Percentiles rank a stretch among this genome's conserved stretches.
Evolutionary conservation across 2,329 filamentous ascomycete genomes (phyloP).

Genomic region (Fusarium staphyleae): DNA sequence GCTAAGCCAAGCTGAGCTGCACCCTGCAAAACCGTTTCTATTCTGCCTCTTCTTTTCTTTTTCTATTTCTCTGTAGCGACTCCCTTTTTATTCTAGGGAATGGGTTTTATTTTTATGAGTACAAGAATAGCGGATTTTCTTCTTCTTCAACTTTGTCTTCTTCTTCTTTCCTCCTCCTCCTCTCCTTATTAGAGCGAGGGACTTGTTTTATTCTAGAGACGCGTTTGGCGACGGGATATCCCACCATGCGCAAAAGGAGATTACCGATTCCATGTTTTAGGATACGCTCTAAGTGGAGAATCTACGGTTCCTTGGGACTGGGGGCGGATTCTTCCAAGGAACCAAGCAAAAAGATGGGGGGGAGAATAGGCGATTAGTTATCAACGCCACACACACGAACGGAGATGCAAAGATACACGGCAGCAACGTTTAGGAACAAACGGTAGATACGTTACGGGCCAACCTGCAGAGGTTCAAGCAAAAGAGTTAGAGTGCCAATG

Average conservation of each 20-base stretch:
- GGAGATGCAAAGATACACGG: constrained; percentile 26
- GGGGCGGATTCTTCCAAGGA: constrained; percentile 1
- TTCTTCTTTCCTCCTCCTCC: constrained; percentile 4
- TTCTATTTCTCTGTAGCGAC: constrained; percentile 7
- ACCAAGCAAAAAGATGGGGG: neutral
- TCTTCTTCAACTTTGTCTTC: constrained; percentile 8
- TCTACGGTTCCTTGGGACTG: neutral
- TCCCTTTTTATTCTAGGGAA: neutral
- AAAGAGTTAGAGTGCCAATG: constrained; percentile 6
- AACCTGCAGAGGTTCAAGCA: constrained; percentile 17
- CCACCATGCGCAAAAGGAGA: constrained; percentile 16
- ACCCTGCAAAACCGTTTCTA: neutral
- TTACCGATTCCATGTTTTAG: constrained; percentile 8
- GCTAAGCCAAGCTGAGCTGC: constrained; percentile 1
- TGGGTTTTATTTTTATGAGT: constrained; percentile 1
- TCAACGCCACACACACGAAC: constrained; percentile 11
- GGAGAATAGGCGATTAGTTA: constrained; percentile 4
- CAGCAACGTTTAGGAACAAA: constrained; percentile 29
- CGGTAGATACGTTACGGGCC: constrained; percentile 20
- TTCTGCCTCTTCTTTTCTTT: neutral
- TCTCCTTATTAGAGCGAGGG: constrained; percentile 11
- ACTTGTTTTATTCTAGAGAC: constrained; percentile 18
- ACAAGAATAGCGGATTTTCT: constrained; percentile 17
- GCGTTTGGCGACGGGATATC: constrained; percentile 33
- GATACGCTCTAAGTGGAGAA: constrained; percentile 15